Evolutionary conservation across 192 early-diverging fungal species (phyloP), one percentile per base, ranked within the genome.

Genomic region (Backusella parvicylindrica): DNA sequence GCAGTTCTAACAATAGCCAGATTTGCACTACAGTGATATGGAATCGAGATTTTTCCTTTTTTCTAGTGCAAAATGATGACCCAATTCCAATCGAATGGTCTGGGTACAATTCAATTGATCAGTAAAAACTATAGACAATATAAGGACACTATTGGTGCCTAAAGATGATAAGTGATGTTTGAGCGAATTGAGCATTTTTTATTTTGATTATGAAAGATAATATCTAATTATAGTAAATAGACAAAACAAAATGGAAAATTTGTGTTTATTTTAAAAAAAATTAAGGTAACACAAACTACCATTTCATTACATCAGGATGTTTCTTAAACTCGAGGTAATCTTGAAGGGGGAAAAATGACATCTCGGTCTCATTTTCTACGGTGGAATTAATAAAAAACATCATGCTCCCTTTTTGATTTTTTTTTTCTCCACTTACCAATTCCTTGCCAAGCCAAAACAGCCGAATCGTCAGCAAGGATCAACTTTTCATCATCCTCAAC

Each of bases 351-450:
- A 96, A 97, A 75, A 92, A 89, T 6, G 91, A 93, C 9, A 97
- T 81, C 78, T 97, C 96, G 1, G 94, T 92, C 40, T 97, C 96
- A 77, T 94, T 92, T 78, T 87, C 89, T 90, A 16, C 15, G n/a
- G 66, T 56, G 41, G 41, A 47, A 47, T 5, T 15, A 47, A 47
- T 47, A 16, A 47, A 47, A 47, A 43, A 47, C 1, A 47, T 35
- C 4, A 47, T 15, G n/a, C 18, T n/a, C 1, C 18, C 6, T 8
- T 47, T 47, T 47, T n/a, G n/a, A 47, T 47, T 28, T 13, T 6
- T n/a, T 50, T 21, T 68, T 23, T 32, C 12, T 30, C 18, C 11
- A 41, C 75, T 71, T 86, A 93, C 92, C 92, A 37, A 94, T 80
- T 6, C 90, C 90, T 7, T 76, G 83, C 53, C 75, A 81, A 9